Base-by-base conservation (phyloP, 768 basidiomycete genomes). In the Tylopilus sp. region DNA sequence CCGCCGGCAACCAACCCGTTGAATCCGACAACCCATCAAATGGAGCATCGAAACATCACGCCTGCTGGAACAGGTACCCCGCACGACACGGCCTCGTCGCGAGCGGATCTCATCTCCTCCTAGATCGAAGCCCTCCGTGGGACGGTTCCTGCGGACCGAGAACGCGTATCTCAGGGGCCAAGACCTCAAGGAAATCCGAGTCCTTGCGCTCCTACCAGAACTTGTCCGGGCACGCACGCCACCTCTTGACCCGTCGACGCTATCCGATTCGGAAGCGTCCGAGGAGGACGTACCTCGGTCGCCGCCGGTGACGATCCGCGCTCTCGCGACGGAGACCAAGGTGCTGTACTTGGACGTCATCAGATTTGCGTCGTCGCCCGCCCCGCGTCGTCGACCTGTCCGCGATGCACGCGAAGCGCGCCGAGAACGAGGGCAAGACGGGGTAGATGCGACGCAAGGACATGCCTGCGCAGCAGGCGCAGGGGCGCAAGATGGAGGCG, bases 131-230 rank as follows among this genome's bases (percentile, higher is more conserved):
- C 88, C 14, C 80, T 98, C n/a, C 88, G 92, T 36, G 86, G 87
- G 6, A 90, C 95, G 0, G 19, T 98, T 89, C 82, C 77, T 99
- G n/a, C 85, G 95, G 22, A 85, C 80, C 31, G 95, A 98, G 71
- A 98, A 98, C 67, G 82, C 91, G 3, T 93, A 91, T 66, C 85
- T 98, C 72, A 94, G 89, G 66, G 92, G 93, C 3, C 90, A 92
- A 68, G 92, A 95, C 62, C 80, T 98, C 53, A 79, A 80, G 47
- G 89, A 92, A 60, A 85, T 98, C 50, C 82, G 87, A 57, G 64
- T 83, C 7, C 76, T 98, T 0, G 89, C 88, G 17, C 74, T 75
- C 0, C 80, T 91, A 17, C 74, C 79, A 5, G 75, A 75, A 45
- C 76, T 78, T 12, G 54, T 75, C 54, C 65, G 69, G n/a, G 10